Evolutionary conservation across 2,329 filamentous ascomycete species (phyloP), one percentile per base, ranked within the genome.

Genomic region (Scytalidium lignicola): DNA sequence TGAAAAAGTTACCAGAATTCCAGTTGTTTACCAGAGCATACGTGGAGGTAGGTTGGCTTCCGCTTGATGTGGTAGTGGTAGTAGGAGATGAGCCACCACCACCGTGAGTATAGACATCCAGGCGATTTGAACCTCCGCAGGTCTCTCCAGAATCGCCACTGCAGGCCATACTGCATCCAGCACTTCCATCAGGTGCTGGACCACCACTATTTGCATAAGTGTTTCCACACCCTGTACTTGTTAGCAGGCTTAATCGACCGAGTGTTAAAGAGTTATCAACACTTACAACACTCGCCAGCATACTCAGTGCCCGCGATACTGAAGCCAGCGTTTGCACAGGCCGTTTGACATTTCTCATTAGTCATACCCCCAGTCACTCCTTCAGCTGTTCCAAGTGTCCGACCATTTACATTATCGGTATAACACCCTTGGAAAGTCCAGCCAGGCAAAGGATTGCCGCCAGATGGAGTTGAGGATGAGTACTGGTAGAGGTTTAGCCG

Each of bases 11-110:
- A 47, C 69, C 65, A 40, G 70, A 70, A 15, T 61, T 59, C 42
- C 70, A 74, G 20, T 69, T 72, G 50, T 60, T 66, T 15, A 61
- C 56, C 41, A 74, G 59, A 40, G 67, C 62, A 58, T 74, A 74
- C 15, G 32, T 37, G 32, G 32, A n/a, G 4, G 32, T 37, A 13
- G 32, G 32, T n/a, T n/a, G 8, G 4, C 32, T n/a, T 17, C 32
- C 32, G 32, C 32, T 37, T 37, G 32, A 37, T 8, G 32, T 37
- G 5, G 26, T 28, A 13, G 26, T 28, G 13, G 32, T 37, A 7
- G 32, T 37, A 7, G 32, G n/a, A 37, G 12, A 13, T n/a, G 32
- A 37, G 32, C 23, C 23, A 10, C 23, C 23, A 10, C 6, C 10
- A 5, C 10, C 10, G 17, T 39, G 22, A 28, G 23, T 39, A 26